Conservation (phyloP, 2,329 filamentous ascomycete genomes). For the Beauveria sp. region DNA sequence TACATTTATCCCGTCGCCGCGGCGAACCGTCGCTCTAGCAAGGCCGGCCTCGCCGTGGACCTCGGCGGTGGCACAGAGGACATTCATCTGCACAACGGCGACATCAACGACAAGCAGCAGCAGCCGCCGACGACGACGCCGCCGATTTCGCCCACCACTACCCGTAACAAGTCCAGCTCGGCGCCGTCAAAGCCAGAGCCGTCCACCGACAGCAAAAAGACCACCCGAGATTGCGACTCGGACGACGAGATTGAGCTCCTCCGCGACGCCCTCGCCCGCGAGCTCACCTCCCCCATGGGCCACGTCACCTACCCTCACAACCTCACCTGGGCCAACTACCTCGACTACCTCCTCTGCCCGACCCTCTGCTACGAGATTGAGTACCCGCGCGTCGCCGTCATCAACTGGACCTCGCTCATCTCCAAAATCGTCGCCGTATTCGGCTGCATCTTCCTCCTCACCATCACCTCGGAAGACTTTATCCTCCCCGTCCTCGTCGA, state of each 20-base stretch:
- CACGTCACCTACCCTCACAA: slow-evolving; percentile 86
- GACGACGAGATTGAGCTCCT: slow-evolving; percentile 56
- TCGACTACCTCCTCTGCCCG: slow-evolving; percentile 84
- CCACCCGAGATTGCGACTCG: slow-evolving; percentile 20
- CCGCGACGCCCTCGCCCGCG: slow-evolving; percentile 79
- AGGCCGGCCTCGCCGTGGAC: slow-evolving; percentile 25
- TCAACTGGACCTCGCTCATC: slow-evolving; percentile 73
- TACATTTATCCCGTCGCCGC: slow-evolving; percentile 67
- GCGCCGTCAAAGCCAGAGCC: slow-evolving; percentile 10
- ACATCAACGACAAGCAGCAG: not conserved
- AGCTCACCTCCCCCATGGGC: slow-evolving; percentile 85
- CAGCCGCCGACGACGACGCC: not conserved
- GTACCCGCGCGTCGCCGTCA: slow-evolving; percentile 72
- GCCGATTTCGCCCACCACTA: not conserved
- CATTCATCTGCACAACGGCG: slow-evolving; percentile 1
- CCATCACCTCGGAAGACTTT: slow-evolving; percentile 86
- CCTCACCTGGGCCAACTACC: slow-evolving; percentile 72
- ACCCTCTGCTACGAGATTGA: slow-evolving; percentile 97
- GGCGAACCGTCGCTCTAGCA: slow-evolving; percentile 33
- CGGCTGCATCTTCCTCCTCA: slow-evolving; percentile 92
- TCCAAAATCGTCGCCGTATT: slow-evolving; percentile 86
- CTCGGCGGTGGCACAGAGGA: slow-evolving; percentile 4
- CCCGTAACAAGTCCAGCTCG: slow-evolving; percentile 1
- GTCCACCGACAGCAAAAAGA: slow-evolving; percentile 14
- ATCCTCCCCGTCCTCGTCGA: slow-evolving; percentile 83